A percentile compares a stretch with the other conserved stretches of the same genome.
These are phyloP conservation scores for Viola odorata DNA, from an alignment of 345 rosid genomes.

Conservation along the genomic window DNA sequence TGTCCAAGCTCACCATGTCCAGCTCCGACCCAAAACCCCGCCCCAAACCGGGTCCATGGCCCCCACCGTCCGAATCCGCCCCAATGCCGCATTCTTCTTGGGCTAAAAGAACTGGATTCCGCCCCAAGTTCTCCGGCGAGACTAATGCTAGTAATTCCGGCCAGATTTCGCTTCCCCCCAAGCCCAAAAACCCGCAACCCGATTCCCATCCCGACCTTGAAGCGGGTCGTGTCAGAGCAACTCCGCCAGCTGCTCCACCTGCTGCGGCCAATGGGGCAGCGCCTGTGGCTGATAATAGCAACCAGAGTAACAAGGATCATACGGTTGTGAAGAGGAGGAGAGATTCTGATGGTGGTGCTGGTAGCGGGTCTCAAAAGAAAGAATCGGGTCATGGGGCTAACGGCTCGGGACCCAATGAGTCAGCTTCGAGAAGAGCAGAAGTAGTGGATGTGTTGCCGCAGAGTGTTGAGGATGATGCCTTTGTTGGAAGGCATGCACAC, in stretches of 20 bases:
- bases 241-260: constrained; percentile 10
- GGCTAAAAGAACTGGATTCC: constrained; percentile 93
- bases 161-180: constrained; percentile 48
- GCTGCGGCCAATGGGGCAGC: constrained; percentile 13
- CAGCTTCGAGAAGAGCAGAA: constrained; percentile 44
- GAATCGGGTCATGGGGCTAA: constrained; percentile 41
- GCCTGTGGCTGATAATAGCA: constrained; percentile 13
- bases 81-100: constrained; percentile 84
- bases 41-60: constrained; percentile 66
- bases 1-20: constrained; percentile 38
- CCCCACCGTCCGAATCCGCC: constrained; percentile 67
- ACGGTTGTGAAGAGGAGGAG: constrained; percentile 70
- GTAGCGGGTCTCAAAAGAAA: constrained; percentile 30
- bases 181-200: constrained; percentile 32
- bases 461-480: constrained; percentile 55
- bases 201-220: constrained; percentile 64
- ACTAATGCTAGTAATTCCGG: constrained; percentile 73
- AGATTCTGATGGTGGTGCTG: constrained; percentile 62
- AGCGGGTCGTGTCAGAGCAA: constrained; percentile 37
- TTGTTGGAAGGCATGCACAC: constrained; percentile 54
- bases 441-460: constrained; percentile 56
- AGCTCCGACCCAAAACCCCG: constrained; percentile 63
- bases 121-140: constrained; percentile 95
- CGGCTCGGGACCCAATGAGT: constrained; percentile 33
- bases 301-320: constrained; percentile 37